Evolutionary conservation across 1,139 yeast genomes (phyloP), one percentile per base, ranked within the genome.

Genomic region (Ogataea hybrid): DNA sequence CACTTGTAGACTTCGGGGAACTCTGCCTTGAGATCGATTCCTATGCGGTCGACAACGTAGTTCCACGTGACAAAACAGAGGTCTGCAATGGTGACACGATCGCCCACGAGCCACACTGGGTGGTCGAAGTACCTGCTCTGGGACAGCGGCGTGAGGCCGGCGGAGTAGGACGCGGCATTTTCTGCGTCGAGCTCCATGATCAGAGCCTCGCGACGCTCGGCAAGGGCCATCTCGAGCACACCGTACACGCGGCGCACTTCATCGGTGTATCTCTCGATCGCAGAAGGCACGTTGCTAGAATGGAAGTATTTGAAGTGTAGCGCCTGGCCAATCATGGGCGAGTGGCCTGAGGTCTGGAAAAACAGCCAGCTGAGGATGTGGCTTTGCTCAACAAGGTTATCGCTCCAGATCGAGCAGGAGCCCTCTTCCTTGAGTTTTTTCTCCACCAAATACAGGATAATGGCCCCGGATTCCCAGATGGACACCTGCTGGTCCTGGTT

Each of bases 311-410:
- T 74, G 69, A 90, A 90, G 70, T 90, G 97, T 55, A 89, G 74
- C 3, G 97, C 97, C 63, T 90, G 97, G 18, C 97, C 97, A 57
- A 90, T 87, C 96, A 90, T 90, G 21, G 97, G 97, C 0, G 97
- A 96, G 62, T 89, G 97, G 11, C 97, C 97, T 11, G 95, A 84
- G 3, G 97, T 88, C 66, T 90, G 97, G 71, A 89, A 89, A 61
- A 88, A 90, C 36, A 90, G 72, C 97, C 97, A 90, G 15, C 90
- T 80, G 47, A 81, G 75, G 46, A 90, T 87, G 58, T 83, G 90
- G n/a, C 89, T 75, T 67, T 89, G 96, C 54, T 87, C 96, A 5
- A 79, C 73, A 41, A 84, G 63, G 61, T 84, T 84, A 47, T 80
- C 84, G 6, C 94, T 80, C 88, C 95, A 90, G 43, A 90, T 77